Evolutionary conservation across 2,329 filamentous ascomycete genomes (phyloP).

Genomic region (Cladophialophora immunda): DNA sequence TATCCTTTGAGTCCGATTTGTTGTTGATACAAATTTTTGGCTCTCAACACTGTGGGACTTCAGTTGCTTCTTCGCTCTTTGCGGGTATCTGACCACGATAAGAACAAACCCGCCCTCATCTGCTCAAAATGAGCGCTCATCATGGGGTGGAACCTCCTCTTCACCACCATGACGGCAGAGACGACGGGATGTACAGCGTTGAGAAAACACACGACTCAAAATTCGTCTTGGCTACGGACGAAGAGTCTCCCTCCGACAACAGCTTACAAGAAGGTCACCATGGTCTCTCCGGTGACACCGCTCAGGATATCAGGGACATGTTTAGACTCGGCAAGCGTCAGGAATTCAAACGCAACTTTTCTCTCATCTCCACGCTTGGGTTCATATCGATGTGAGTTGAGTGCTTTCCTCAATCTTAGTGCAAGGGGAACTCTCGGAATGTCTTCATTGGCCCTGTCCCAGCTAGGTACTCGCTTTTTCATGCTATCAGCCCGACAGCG

Average conservation of each 20-base stretch:
- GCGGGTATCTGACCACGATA: neutral
- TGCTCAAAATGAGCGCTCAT: slow-evolving; percentile 1
- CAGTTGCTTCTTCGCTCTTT: neutral
- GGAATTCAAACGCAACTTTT: slow-evolving; percentile 53
- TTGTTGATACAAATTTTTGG: neutral
- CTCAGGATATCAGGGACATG: slow-evolving; percentile 56
- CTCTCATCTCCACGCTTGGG: slow-evolving; percentile 48
- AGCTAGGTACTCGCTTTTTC: neutral
- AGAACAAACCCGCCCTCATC: neutral
- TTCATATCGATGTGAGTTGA: slow-evolving; percentile 49
- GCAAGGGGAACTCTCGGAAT: neutral
- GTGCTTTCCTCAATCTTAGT: neutral
- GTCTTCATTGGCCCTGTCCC: neutral
- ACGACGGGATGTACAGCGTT: neutral
- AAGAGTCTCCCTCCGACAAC: slow-evolving; percentile 10
- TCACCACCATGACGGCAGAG: neutral
- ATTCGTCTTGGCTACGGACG: slow-evolving; percentile 2
- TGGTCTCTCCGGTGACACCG: slow-evolving; percentile 29
- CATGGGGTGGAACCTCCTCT: neutral
- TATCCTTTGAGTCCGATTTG: neutral
- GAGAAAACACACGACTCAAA: neutral
- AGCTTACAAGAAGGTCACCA: slow-evolving; percentile 9
- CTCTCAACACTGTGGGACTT: neutral
- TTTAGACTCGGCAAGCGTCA: slow-evolving; percentile 60
- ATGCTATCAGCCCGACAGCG: neutral